Evolutionary conservation across 179 eudicot genomes (phyloP).

Genomic region (Vitellaria paradoxa): DNA sequence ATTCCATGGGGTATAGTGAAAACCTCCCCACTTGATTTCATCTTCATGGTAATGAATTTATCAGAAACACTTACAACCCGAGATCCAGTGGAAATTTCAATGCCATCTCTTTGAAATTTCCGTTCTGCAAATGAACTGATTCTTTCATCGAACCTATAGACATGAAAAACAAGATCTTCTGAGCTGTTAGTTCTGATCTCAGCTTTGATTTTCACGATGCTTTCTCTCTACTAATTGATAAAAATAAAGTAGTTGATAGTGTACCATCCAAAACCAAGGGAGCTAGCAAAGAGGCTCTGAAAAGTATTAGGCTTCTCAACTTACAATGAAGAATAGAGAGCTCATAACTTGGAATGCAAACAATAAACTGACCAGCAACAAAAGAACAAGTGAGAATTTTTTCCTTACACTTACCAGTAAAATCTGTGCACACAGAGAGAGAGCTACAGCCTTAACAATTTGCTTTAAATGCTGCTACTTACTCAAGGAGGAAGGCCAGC

Average conservation of each 20-base stretch:
- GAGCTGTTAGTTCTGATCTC: neutral
- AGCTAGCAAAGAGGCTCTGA: no score
- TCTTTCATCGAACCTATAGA: slow-evolving; percentile 83
- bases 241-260: neutral
- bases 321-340: no score
- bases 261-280: neutral
- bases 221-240: no score
- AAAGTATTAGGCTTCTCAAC: no score
- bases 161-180: slow-evolving; percentile 3
- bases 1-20: slow-evolving; percentile 68
- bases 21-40: slow-evolving; percentile 57
- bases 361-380: no score
- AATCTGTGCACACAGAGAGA: no score
- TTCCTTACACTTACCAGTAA: no score
- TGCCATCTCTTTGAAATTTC: slow-evolving; percentile 84
- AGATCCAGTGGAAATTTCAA: slow-evolving; percentile 70
- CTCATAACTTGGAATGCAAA: no score
- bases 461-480: no score
- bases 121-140: slow-evolving; percentile 83
- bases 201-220: neutral
- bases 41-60: slow-evolving; percentile 47
- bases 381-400: no score
- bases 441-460: no score
- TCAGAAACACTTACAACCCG: slow-evolving; percentile 67
- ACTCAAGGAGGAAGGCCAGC: no score